phyloP scores from a whole-genome alignment of 257 asterid species.

The Solanum etuberosum region DNA sequence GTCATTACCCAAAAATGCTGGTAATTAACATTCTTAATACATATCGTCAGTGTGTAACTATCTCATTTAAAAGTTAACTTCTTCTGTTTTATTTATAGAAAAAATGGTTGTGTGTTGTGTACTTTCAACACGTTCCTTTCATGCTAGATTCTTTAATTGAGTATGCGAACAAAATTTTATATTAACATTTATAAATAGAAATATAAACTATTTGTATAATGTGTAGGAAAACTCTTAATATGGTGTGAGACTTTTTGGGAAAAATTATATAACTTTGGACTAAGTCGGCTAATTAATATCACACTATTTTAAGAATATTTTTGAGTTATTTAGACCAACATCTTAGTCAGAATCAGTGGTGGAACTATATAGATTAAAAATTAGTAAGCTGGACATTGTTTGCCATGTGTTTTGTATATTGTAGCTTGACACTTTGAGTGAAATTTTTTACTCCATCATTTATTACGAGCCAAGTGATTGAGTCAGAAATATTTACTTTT shows the following conservation, averaged over 20 bases:
- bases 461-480: not conserved
- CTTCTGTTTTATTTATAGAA: not conserved
- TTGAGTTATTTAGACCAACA: not conserved
- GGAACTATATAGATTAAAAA: not conserved
- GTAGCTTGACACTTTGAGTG: not conserved
- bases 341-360: not conserved
- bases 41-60: too few species aligned
- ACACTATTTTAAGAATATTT: not conserved
- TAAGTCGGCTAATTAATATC: not conserved
- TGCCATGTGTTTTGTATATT: too few species aligned
- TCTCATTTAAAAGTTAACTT: not conserved
- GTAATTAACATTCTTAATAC: not conserved
- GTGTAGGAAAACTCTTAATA: too few species aligned
- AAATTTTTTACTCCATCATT: not conserved
- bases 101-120: not conserved
- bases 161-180: too few species aligned
- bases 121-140: not conserved
- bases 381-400: not conserved
- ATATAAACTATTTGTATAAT: too few species aligned
- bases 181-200: not conserved
- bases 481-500: not conserved
- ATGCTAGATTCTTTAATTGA: not conserved
- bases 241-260: not conserved
- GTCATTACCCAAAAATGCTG: slow-evolving; percentile 84
- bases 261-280: not conserved